These are phyloP conservation scores for Apophysomyces sp. DNA, from an alignment of 371 early-diverging fungal species.

Conservation along the genomic window DNA sequence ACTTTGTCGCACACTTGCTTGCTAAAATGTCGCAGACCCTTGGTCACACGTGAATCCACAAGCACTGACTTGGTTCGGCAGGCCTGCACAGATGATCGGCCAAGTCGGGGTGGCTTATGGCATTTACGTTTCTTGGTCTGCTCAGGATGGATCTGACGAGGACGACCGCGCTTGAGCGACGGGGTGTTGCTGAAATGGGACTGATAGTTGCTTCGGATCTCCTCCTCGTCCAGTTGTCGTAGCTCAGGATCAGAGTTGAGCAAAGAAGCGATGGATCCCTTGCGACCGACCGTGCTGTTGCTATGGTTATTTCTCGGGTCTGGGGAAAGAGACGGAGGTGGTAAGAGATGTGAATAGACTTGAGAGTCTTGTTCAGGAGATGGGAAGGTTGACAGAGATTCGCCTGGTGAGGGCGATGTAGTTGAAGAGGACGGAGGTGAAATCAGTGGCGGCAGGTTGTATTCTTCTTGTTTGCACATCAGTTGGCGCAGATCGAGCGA, in stretches of 20 bases:
- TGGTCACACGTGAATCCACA: slow-evolving; percentile 18
- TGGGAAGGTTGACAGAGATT: neutral
- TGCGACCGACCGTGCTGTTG: slow-evolving; percentile 26
- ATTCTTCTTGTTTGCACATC: slow-evolving; percentile 8
- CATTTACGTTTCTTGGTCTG: slow-evolving; percentile 4
- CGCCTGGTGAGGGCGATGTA: slow-evolving; percentile 15
- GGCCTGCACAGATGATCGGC: slow-evolving; percentile 4
- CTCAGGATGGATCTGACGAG: slow-evolving; percentile 6
- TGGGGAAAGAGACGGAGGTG: slow-evolving; percentile 5
- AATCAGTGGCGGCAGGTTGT: slow-evolving; percentile 32
- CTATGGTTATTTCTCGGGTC: neutral
- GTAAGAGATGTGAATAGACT: neutral
- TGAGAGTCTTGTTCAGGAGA: slow-evolving; percentile 7
- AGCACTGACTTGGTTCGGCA: slow-evolving; percentile 9
- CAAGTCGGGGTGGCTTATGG: neutral
- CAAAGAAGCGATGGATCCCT: slow-evolving; percentile 45
- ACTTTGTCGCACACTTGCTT: slow-evolving; percentile 69
- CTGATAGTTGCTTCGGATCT: slow-evolving; percentile 7
- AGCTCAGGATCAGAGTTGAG: slow-evolving; percentile 32
- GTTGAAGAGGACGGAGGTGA: slow-evolving; percentile 12
- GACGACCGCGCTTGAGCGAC: slow-evolving; percentile 24
- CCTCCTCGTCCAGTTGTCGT: slow-evolving; percentile 19
- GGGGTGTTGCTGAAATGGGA: slow-evolving; percentile 14
- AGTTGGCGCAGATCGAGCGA: neutral
- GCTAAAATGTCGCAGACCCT: slow-evolving; percentile 64